Conservation (phyloP, 257 asterid genomes). For the Schizonepeta tenuifolia region DNA sequence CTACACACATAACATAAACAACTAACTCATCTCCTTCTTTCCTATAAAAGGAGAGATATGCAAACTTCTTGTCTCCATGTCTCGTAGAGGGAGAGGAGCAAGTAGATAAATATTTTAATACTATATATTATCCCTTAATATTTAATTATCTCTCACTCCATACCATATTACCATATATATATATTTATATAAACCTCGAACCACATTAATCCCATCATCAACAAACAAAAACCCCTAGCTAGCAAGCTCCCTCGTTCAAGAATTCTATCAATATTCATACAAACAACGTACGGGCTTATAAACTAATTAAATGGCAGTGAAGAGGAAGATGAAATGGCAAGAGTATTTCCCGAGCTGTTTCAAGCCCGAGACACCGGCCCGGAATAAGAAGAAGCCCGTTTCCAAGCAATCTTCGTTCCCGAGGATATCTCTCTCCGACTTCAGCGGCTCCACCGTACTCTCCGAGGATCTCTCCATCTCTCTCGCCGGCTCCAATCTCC, state of each 20-base stretch:
- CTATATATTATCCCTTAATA: no score
- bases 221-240: not conserved
- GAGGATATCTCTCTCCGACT: slow-evolving; percentile 60
- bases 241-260: no score
- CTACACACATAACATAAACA: not conserved
- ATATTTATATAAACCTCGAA: slow-evolving; percentile 27
- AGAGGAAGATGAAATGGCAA: slow-evolving; percentile 64
- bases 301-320: slow-evolving; percentile 48
- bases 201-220: slow-evolving; percentile 23
- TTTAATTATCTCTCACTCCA: slow-evolving; percentile 27
- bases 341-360: slow-evolving; percentile 56
- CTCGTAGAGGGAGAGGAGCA: slow-evolving; percentile 26
- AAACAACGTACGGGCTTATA: no score
- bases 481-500: slow-evolving; percentile 74
- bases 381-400: slow-evolving; percentile 31
- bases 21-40: not conserved
- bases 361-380: slow-evolving; percentile 42
- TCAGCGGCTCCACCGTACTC: slow-evolving; percentile 53
- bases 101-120: slow-evolving; percentile 12
- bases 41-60: slow-evolving; percentile 46
- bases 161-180: slow-evolving; percentile 29
- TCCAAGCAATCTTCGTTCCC: slow-evolving; percentile 49
- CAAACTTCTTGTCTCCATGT: slow-evolving; percentile 38
- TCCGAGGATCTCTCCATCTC: slow-evolving; percentile 83
- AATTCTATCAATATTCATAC: no score